These are phyloP conservation scores for Musa beccarii DNA, from an alignment of 176 grass and related monocot species.

Conservation along the genomic window DNA sequence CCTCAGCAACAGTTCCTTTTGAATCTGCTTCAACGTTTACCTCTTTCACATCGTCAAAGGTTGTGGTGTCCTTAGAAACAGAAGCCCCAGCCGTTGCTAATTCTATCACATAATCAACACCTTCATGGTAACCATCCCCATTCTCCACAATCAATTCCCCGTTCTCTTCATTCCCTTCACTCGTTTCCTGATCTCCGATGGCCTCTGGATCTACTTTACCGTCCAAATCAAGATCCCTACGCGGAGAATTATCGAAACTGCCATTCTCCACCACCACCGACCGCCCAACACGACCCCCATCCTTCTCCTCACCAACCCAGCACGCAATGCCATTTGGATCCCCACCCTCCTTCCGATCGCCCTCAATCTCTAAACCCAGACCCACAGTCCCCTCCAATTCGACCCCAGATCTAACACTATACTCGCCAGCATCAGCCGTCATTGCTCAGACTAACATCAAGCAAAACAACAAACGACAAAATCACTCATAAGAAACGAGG, in stretches of 20 bases:
- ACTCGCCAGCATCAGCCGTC: slow-evolving; percentile 41
- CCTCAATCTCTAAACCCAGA: neutral
- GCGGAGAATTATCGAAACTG: slow-evolving; percentile 31
- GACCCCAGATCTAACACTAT: slow-evolving; percentile 28
- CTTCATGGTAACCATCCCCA: slow-evolving; percentile 3
- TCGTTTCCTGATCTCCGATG: neutral
- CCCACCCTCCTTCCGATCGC: neutral
- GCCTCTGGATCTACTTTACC: neutral
- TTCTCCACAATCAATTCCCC: slow-evolving; percentile 9
- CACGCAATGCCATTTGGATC: slow-evolving; percentile 7
- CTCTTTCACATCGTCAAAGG: neutral
- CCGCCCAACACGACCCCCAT: slow-evolving; percentile 27
- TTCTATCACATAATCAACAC: slow-evolving; percentile 5
- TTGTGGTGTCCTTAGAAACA: neutral
- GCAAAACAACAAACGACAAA: neutral
- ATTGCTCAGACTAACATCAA: slow-evolving; percentile 34
- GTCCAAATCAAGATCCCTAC: slow-evolving; percentile 28
- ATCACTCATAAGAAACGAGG: neutral
- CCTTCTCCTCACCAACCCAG: slow-evolving; percentile 30
- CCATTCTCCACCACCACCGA: slow-evolving; percentile 40
- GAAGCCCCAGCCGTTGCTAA: slow-evolving; percentile 4
- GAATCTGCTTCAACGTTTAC: neutral
- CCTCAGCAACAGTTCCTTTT: neutral
- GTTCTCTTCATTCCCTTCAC: neutral
- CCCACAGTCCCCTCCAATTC: slow-evolving; percentile 27